These are phyloP conservation scores for Leccinum griseonigrum DNA, from an alignment of 1,284 basidiomycete species.

Conservation along the genomic window DNA sequence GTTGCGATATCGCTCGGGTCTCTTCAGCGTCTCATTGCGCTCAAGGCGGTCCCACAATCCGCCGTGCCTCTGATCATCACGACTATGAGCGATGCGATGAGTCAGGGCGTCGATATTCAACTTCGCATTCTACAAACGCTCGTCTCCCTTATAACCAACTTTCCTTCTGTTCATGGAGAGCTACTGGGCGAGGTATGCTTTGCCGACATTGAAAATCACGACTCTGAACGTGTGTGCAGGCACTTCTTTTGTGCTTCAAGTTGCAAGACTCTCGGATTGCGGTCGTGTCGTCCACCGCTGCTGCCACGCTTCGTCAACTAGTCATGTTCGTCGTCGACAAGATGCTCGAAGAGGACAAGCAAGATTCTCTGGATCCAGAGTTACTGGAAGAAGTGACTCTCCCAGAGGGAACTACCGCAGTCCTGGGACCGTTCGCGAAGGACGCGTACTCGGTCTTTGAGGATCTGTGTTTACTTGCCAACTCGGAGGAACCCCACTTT, in stretches of 20 bases:
- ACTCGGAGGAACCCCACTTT: slow-evolving; percentile 80
- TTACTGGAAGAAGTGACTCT: slow-evolving; percentile 48
- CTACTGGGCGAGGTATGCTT: slow-evolving; percentile 74
- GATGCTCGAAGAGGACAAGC: slow-evolving; percentile 78
- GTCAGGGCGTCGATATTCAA: slow-evolving; percentile 93
- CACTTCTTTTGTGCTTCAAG: slow-evolving; percentile 89
- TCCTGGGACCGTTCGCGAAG: slow-evolving; percentile 74
- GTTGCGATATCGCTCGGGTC: slow-evolving; percentile 90
- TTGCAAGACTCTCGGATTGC: slow-evolving; percentile 94
- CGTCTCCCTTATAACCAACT: slow-evolving; percentile 86
- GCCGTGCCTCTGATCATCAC: slow-evolving; percentile 76
- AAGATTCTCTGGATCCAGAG: slow-evolving; percentile 36
- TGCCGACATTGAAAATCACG: not conserved
- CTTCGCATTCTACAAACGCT: slow-evolving; percentile 89
- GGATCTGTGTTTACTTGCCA: slow-evolving; percentile 81
- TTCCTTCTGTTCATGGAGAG: slow-evolving; percentile 74
- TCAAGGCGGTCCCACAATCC: slow-evolving; percentile 81
- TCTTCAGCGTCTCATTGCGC: slow-evolving; percentile 86
- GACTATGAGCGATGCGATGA: slow-evolving; percentile 84
- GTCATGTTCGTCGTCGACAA: slow-evolving; percentile 99
- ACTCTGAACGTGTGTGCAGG: slow-evolving; percentile 42
- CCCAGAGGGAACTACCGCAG: slow-evolving; percentile 59
- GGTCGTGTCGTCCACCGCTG: slow-evolving; percentile 96
- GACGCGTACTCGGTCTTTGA: slow-evolving; percentile 91
- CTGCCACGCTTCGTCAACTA: slow-evolving; percentile 92